Base-by-base conservation (phyloP, 441 rosid genomes). In the Syzygium malaccense region DNA sequence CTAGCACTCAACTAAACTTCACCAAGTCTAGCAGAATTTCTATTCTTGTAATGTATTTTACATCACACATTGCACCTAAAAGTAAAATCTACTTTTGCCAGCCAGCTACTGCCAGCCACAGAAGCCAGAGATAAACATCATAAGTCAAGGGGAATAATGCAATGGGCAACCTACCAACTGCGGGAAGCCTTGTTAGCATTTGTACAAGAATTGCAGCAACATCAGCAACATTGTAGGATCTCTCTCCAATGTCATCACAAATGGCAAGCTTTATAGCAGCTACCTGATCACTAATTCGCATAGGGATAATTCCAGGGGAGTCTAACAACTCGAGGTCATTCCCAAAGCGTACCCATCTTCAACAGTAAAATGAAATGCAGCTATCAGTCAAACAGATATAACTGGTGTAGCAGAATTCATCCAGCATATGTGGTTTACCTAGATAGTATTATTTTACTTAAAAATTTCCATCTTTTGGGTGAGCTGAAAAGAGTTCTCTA, bases 251-350 rank as follows among this genome's bases (percentile, higher is more conserved):
- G 93, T 98, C 99, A 93, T 98, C 99, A 86, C 98, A 96, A 14
- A 98, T 96, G 19, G 98, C 99, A 89, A 98, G 99, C 93, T 98
- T 98, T 92, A 98, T 95, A 60, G 99, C 99, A 88, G 98, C 94
- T n/a, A 95, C 83, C 93, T 98, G 99, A 92, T 96, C 99, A 90
- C 94, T 96, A 45, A 96, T 96, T 89, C 97, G 94, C 99, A 96
- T 95, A 83, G 99, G 99, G 71, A 98, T 75, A 92, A 96, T 94
- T 88, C 99, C 99, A 32, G 98, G 99, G 88, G 99, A 98, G 89
- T 98, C 99, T 62, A 98, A 92, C 87, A 98, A 92, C 92, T 95
- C 99, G 51, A 96, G 98, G 89, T 95, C 98, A 88, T 95, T 95
- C 88, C 98, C 99, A 88, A 96, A 96, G 87, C 90, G 94, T 87